Conservation (phyloP, 1,284 basidiomycete genomes). For the Moesziomyces antarcticus region DNA sequence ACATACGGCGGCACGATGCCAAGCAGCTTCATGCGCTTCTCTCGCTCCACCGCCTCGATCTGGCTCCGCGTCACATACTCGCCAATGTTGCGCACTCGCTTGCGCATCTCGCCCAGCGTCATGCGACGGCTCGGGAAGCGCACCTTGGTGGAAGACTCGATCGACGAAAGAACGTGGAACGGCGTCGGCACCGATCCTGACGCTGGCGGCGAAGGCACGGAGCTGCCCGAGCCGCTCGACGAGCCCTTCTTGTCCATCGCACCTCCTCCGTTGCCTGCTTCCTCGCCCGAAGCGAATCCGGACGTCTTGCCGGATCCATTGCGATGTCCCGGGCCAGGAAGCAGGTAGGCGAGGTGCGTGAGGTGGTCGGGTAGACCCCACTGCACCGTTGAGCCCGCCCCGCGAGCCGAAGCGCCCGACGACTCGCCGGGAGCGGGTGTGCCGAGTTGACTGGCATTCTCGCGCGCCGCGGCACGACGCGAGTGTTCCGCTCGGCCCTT, state of each 20-base stretch:
- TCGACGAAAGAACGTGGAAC: slow-evolving; percentile 49
- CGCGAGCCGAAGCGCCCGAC: slow-evolving; percentile 9
- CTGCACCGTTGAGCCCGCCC: slow-evolving; percentile 76
- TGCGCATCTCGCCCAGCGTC: slow-evolving; percentile 96
- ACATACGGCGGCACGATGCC: slow-evolving; percentile 71
- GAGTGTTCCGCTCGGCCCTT: slow-evolving; percentile 45
- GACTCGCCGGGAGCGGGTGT: slow-evolving; percentile 51
- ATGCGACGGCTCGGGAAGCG: slow-evolving; percentile 93
- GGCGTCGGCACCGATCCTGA: slow-evolving; percentile 76
- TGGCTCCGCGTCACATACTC: slow-evolving; percentile 78
- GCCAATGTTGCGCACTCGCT: slow-evolving; percentile 87
- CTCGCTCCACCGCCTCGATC: slow-evolving; percentile 68
- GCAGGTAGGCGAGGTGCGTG: slow-evolving; percentile 82
- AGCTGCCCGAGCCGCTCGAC: slow-evolving; percentile 26
- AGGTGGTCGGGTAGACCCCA: slow-evolving; percentile 96
- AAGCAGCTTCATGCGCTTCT: slow-evolving; percentile 68
- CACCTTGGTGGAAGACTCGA: slow-evolving; percentile 89
- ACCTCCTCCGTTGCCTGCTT: slow-evolving; percentile 6
- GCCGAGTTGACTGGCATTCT: slow-evolving; percentile 46
- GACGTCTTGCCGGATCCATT: slow-evolving; percentile 69
- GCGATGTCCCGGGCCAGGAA: slow-evolving; percentile 75
- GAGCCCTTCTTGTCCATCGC: slow-evolving; percentile 20
- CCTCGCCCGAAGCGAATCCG: slow-evolving; percentile 10
- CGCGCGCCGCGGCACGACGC: slow-evolving; percentile 34
- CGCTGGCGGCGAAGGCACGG: slow-evolving; percentile 22